Evolutionary conservation across 2,329 filamentous ascomycete genomes (phyloP), one percentile per base, ranked within the genome.

Genomic region (Akanthomyces muscarius): DNA sequence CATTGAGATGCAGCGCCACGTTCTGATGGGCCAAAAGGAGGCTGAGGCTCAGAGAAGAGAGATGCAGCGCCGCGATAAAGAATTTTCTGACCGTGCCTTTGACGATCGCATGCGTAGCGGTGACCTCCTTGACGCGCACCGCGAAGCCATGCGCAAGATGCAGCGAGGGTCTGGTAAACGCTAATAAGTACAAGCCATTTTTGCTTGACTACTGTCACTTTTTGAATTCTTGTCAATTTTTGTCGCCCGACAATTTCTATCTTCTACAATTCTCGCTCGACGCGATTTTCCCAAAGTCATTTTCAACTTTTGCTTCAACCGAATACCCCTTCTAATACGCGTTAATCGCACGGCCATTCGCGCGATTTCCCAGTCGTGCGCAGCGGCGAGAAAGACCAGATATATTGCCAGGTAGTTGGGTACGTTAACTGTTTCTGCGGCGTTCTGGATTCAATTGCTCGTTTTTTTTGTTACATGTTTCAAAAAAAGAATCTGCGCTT

Each of bases 111-210:
- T 96, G 89, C 82, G 91, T 61, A 86, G 85, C 18, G 88, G 88
- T 0, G 86, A 89, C 66, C 84, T 96, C 79, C 80, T 90, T 58
- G 89, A 90, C 52, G 83, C 88, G 25, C 93, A 97, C 73, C 83
- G 89, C 23, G 89, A 93, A 66, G 90, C 89, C 1, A 83, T 97
- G 84, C 82, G 89, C 66, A 87, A 82, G 73, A 89, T 97, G 87
- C 92, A 97, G 69, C 76, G 74, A 42, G 68, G 71, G 28, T 77
- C 78, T 1, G 78, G 47, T 55, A 63, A 59, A 70, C 36, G 66
- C 23, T 50, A 14, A 44, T 50, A 14, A 44, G 13, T 11, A 16
- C 33, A 47, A 21, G 28, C 8, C n/a, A n/a, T 57, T 45, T 13
- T 28, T 51, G 13, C 16, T 55, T 44, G 16, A 25, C 21, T 42